phyloP scores from a whole-genome alignment of 2,329 filamentous ascomycete genomes.

The Claviceps spartinae region DNA sequence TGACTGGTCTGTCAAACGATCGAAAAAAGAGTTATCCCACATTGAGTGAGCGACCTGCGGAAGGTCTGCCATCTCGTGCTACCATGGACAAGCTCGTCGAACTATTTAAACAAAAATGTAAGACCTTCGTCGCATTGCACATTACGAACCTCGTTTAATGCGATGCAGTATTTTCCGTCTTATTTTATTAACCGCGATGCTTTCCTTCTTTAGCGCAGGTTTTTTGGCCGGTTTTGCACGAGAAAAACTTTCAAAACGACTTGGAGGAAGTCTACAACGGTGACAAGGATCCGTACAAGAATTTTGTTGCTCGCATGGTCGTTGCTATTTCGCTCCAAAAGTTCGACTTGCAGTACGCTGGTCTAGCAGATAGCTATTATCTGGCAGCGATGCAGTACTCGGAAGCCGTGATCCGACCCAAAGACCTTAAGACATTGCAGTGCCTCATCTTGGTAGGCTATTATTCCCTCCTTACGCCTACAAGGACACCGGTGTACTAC shows the following conservation, averaged over 20 bases:
- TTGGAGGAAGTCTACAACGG: constrained; percentile 70
- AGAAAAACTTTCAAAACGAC: constrained; percentile 62
- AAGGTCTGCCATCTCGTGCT: constrained; percentile 56
- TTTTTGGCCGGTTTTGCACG: constrained; percentile 77
- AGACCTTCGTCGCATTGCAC: constrained; percentile 10
- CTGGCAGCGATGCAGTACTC: constrained; percentile 76
- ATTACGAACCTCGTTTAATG: neutral
- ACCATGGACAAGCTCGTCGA: constrained; percentile 70
- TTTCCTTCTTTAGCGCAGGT: constrained; percentile 52
- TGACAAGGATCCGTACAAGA: constrained; percentile 64
- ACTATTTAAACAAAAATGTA: constrained; percentile 75
- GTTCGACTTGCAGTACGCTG: constrained; percentile 78
- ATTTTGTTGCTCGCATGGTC: constrained; percentile 82
- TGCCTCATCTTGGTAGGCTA: constrained; percentile 78
- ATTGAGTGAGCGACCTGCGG: constrained; percentile 72
- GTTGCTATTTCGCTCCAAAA: constrained; percentile 93
- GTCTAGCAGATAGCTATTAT: constrained; percentile 89
- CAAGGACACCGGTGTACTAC: constrained; percentile 84
- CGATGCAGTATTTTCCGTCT: no score
- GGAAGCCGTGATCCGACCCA: constrained; percentile 70
- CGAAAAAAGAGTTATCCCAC: constrained; percentile 82
- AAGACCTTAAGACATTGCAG: constrained; percentile 81
- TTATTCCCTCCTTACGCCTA: constrained; percentile 86
- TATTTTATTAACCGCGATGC: neutral
- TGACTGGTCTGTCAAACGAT: constrained; percentile 33